Evolutionary conservation across 1,284 basidiomycete genomes (phyloP), one percentile per base, ranked within the genome.

Genomic region (Malassezia caprae): DNA sequence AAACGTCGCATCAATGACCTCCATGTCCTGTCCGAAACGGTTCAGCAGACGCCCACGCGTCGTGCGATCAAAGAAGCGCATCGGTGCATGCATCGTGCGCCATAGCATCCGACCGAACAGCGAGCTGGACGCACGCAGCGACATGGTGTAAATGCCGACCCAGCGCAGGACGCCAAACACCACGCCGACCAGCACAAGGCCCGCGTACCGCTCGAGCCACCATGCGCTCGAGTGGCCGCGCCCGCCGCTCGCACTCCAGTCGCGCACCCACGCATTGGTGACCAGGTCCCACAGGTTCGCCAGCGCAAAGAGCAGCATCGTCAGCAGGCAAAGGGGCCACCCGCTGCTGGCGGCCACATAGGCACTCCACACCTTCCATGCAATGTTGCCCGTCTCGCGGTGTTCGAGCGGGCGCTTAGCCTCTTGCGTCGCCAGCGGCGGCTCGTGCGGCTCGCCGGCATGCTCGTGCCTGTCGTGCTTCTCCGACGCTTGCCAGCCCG

Each of bases 1-100:
- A 46, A 60, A 63, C 51, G 77, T 76, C 31, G 77, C 76, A 65
- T 81, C 80, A 51, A 80, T 73, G 0, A 77, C 76, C 42, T 78
- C 76, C 55, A 79, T 75, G 55, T 80, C 78, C 56, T 78, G 78
- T 44, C 65, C 66, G 34, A 76, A 73, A 8, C 79, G 73, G 59
- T 81, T 81, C 54, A 80, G 72, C 59, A 80, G 79, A 1, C 79
- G 76, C 3, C 79, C 79, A 3, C 75, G 72, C 12, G 69, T 67
- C 4, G 59, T 63, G 30, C 37, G 52, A 47, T 70, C 69, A 39
- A 65, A 67, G 58, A 67, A 72, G 12, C 62, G 58, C 15, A 60
- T 51, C 0, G 68, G 62, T 4, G 69, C 67, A 10, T 63, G 60
- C 31, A 70, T 45, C 2, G 68, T 63, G 17, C 56, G 53, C 15